phyloP scores from a whole-genome alignment of 2,329 filamentous ascomycete species.

The Rachicladosporium sp. region DNA sequence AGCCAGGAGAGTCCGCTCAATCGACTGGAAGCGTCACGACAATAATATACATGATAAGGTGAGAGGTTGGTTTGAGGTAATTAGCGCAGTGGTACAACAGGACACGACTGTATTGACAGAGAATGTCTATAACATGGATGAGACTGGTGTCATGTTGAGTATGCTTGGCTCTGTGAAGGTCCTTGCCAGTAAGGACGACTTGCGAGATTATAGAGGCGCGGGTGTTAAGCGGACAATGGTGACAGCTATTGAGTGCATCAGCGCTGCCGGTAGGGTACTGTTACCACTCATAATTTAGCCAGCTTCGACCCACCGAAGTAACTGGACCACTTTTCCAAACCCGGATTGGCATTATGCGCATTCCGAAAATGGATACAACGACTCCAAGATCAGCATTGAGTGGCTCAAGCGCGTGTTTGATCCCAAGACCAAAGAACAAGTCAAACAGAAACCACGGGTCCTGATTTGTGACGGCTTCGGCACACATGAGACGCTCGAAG shows the following conservation, averaged over 20 bases:
- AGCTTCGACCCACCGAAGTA: constrained; percentile 16
- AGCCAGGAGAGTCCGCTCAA: constrained; percentile 13
- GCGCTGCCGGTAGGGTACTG: constrained; percentile 16
- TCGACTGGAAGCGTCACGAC: constrained; percentile 18
- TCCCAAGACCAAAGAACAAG: constrained; percentile 1
- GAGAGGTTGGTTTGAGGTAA: constrained; percentile 21
- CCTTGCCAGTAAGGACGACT: constrained; percentile 19
- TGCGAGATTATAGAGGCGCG: constrained; percentile 14
- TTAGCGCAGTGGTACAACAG: constrained; percentile 13
- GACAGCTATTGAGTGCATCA: constrained; percentile 17
- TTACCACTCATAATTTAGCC: constrained; percentile 18
- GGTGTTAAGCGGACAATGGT: constrained; percentile 15
- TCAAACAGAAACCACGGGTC: neutral
- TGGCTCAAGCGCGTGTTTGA: constrained; percentile 4
- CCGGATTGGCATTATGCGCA: constrained; percentile 13
- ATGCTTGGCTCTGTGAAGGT: constrained; percentile 20
- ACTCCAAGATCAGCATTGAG: neutral
- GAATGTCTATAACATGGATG: constrained; percentile 27
- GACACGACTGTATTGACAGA: constrained; percentile 14
- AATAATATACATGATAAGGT: constrained; percentile 22
- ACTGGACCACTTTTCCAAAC: constrained; percentile 17
- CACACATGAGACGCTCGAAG: constrained; percentile 5
- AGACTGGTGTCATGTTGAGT: constrained; percentile 23
- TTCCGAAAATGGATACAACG: constrained; percentile 2
- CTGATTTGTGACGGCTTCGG: constrained; percentile 1